phyloP scores from a whole-genome alignment of 106 monocot species.

The Triglochin maritima region DNA sequence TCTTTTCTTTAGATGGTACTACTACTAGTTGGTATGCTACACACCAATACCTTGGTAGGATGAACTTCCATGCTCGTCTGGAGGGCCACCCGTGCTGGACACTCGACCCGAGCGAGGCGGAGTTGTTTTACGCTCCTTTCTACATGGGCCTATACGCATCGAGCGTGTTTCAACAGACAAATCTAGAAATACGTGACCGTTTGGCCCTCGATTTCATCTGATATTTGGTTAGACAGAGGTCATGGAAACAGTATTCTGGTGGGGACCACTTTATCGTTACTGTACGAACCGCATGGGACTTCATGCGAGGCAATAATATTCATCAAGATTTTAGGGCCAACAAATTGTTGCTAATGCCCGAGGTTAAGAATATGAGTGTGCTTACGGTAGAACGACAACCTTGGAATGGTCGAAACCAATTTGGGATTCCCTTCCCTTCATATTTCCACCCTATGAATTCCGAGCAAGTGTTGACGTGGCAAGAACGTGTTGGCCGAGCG shows the following conservation, averaged over 20 bases:
- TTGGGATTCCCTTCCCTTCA: conserved; percentile 45
- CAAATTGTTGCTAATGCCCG: conserved; percentile 25
- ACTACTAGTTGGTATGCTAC: too few relatives aligned
- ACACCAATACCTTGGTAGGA: too few relatives aligned
- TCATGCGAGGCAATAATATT: conserved; percentile 28
- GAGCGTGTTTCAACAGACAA: too few relatives aligned
- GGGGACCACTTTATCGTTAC: conserved; percentile 45
- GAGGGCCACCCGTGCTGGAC: too few relatives aligned
- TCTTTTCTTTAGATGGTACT: too few relatives aligned
- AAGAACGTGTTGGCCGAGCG: conserved; percentile 4
- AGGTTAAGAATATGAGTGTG: conserved; percentile 33
- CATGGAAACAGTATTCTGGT: conserved; percentile 20
- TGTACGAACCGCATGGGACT: conserved; percentile 55
- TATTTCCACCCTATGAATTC: conserved; percentile 36
- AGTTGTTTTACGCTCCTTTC: too few relatives aligned
- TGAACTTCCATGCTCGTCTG: too few relatives aligned
- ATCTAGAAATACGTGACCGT: too few relatives aligned
- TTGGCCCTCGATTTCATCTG: conserved; percentile 21
- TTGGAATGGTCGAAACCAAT: conserved; percentile 35
- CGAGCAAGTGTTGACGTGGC: conserved; percentile 26
- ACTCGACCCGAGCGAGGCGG: too few relatives aligned
- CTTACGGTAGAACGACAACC: conserved; percentile 49
- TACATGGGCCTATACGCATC: too few relatives aligned
- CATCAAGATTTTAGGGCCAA: conserved; percentile 29
- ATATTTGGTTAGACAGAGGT: conserved; percentile 1